Conservation (phyloP, 140 eudicot species). For the Ambrosia hybrid region DNA sequence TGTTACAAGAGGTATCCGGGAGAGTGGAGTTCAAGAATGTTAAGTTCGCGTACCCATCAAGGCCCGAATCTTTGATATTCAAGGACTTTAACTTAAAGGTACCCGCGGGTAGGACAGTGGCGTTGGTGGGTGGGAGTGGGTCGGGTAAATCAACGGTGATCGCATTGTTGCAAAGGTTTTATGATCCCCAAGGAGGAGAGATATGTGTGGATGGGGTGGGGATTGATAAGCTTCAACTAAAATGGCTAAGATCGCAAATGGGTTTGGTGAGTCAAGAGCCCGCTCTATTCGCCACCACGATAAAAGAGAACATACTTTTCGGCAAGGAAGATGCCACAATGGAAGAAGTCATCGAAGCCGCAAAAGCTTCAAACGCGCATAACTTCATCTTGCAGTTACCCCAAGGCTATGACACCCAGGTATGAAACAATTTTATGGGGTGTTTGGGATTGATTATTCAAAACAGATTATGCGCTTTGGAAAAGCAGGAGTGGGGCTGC, state of each 20-base stretch:
- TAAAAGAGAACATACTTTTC: constrained; percentile 83
- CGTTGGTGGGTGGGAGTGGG: constrained; percentile 85
- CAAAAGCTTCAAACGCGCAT: constrained; percentile 84
- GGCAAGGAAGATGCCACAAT: constrained; percentile 82
- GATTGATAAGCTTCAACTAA: constrained; percentile 54
- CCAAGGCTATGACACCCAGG: constrained; percentile 86
- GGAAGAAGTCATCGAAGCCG: constrained; percentile 72
- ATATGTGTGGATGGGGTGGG: constrained; percentile 64
- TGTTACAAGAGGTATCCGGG: constrained; percentile 46
- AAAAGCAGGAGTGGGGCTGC: too few relatives aligned
- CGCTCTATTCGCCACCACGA: constrained; percentile 74
- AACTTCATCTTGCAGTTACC: constrained; percentile 79
- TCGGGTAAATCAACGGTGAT: constrained; percentile 78
- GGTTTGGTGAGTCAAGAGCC: constrained; percentile 97
- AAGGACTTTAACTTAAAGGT: constrained; percentile 51
- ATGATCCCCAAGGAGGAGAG: constrained; percentile 67
- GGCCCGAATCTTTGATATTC: constrained; percentile 59
- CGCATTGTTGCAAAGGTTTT: constrained; percentile 66
- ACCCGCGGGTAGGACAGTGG: constrained; percentile 66
- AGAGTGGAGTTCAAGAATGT: constrained; percentile 57
- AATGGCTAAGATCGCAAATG: constrained; percentile 81
- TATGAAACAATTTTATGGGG: neutral
- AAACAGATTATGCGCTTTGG: too few relatives aligned
- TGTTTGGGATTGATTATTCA: neutral
- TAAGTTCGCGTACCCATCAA: constrained; percentile 66